phyloP scores from a whole-genome alignment of 2,329 filamentous ascomycete species.

The Botrytis elliptica region DNA sequence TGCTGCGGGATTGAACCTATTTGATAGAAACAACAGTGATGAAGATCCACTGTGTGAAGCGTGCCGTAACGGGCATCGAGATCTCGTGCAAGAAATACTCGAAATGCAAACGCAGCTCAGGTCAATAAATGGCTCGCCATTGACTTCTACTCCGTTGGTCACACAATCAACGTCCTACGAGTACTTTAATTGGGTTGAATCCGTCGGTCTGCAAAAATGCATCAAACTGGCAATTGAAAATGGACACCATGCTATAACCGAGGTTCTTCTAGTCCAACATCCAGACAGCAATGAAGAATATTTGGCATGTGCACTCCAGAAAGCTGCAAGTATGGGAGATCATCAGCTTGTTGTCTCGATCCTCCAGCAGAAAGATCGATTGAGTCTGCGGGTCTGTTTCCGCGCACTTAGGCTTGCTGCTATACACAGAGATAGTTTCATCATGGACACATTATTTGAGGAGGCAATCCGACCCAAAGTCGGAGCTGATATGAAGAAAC shows the following conservation, averaged over 20 bases:
- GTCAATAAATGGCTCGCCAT: constrained; percentile 15
- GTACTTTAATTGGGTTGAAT: not conserved
- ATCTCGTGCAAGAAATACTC: constrained; percentile 23
- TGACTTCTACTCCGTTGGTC: not conserved
- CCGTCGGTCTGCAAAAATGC: not conserved
- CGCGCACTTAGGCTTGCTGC: not conserved
- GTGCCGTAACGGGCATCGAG: not conserved
- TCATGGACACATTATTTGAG: not conserved
- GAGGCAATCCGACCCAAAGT: not conserved
- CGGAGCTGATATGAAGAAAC: not conserved
- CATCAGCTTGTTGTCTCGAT: not conserved
- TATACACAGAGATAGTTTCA: not conserved
- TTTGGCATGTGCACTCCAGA: not conserved
- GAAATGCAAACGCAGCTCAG: constrained; percentile 14
- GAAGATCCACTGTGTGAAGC: constrained; percentile 19
- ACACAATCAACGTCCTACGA: constrained; percentile 13
- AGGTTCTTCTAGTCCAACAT: not conserved
- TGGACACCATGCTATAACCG: not conserved
- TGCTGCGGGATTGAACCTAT: not conserved
- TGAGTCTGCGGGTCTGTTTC: rapidly evolving
- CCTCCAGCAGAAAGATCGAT: not conserved
- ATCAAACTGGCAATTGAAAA: not conserved
- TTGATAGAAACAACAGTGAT: constrained; percentile 14
- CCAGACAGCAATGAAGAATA: rapidly evolving
- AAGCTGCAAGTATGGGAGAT: not conserved